Percentiles rank a stretch among this genome's conserved stretches.
phyloP scores from a whole-genome alignment of 192 early-diverging fungal species.

The Mortierella antarctica region DNA sequence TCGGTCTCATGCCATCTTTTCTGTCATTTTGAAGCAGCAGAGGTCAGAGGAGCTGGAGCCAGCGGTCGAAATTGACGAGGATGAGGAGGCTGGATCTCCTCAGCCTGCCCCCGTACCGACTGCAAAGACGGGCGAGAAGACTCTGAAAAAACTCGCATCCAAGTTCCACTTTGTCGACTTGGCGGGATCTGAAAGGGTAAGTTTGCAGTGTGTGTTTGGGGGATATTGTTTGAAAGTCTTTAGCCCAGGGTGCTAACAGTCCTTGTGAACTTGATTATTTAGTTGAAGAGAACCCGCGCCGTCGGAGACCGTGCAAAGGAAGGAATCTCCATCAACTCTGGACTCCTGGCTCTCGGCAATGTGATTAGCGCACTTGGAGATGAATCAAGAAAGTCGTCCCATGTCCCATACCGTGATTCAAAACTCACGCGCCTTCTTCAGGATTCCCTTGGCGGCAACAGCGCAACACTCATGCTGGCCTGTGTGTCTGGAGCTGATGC shows the following conservation, averaged over 20 bases:
- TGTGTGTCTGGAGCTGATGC: constrained; percentile 89
- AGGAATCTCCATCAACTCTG: constrained; percentile 97
- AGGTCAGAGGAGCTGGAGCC: constrained; percentile 54
- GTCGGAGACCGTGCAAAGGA: constrained; percentile 94
- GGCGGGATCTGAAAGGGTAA: constrained; percentile 91
- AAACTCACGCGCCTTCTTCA: constrained; percentile 98
- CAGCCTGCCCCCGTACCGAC: neutral
- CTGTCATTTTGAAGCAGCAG: constrained; percentile 85
- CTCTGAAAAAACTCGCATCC: constrained; percentile 66
- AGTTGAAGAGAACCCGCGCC: constrained; percentile 90
- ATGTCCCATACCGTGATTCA: constrained; percentile 96
- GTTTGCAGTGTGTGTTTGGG: constrained; percentile 3
- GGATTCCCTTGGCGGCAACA: constrained; percentile 96
- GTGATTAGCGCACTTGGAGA: constrained; percentile 97
- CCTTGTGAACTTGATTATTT: neutral
- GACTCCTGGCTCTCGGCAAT: constrained; percentile 96
- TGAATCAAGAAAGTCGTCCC: constrained; percentile 66
- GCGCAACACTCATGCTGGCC: constrained; percentile 94
- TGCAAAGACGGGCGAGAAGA: constrained; percentile 12
- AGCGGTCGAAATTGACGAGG: constrained; percentile 21
- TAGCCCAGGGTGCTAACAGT: neutral
- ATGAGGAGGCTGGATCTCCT: constrained; percentile 5
- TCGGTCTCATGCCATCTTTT: constrained; percentile 96
- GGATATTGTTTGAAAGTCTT: neutral
- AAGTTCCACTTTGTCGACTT: constrained; percentile 99